Base-by-base conservation (phyloP, 441 rosid genomes). In the Pelargonium citronellum region DNA sequence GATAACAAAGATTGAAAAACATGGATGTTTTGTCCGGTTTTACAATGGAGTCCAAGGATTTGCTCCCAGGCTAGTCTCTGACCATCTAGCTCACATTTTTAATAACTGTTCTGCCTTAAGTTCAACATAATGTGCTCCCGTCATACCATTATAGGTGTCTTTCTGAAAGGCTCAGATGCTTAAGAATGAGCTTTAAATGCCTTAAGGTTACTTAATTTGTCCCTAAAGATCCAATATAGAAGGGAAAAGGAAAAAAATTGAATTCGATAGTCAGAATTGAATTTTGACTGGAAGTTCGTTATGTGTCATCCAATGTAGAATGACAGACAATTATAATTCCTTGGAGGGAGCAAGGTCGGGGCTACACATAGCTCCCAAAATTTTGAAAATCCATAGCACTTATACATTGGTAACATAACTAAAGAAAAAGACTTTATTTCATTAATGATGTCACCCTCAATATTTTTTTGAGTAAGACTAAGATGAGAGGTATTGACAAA, bases 1-100 rank as follows among this genome's bases (percentile, higher is more conserved):
- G 99, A 91, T 95, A 80, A 85, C 95, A 67, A 95, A 91, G 85
- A 92, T 89, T 77, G 99, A 92, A 82, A 87, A 91, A 64, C 89
- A 89, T 80, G 99, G 99, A 64, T 95, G 97, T 87, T 92, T 92
- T 67, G 89, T 92, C 75, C 93, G 92, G 73, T 95, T 95, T 74
- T 95, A 92, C 78, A 95, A 88, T 85, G 98, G 98, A 69, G 98
- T 95, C 81, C 99, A 91, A 73, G 99, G 98, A 78, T 91, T 95
- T 83, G 91, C 85, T 79, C 87, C 95, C 74, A 85, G 99, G 99
- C 75, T 67, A 79, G 84, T 81, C 41, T 74, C 72, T 12, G 9
- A 74, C 51, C 20, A 68, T 76, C 75, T 58, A 66, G 12, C 46
- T 53, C 15, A 19, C 34, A 16, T 20, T 71, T 55, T 30, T 27